Conservation (phyloP, 768 basidiomycete genomes). For the Lepiota brunneoincarnata region DNA sequence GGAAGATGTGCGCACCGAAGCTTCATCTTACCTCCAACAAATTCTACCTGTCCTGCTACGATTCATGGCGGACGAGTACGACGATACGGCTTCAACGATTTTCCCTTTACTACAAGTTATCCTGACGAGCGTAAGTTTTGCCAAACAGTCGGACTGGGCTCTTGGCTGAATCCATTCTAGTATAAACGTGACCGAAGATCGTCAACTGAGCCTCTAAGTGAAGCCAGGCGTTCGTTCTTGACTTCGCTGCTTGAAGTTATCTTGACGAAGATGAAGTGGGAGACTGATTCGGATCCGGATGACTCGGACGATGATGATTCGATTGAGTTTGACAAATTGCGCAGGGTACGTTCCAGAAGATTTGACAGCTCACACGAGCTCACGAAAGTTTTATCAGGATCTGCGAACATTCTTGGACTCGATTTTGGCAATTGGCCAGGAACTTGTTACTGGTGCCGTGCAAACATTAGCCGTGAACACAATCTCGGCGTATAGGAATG, state of each 20-base stretch:
- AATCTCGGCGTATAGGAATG: slow-evolving; percentile 64
- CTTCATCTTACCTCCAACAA: slow-evolving; percentile 58
- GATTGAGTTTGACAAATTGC: slow-evolving; percentile 77
- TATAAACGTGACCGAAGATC: slow-evolving; percentile 75
- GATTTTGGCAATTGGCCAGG: slow-evolving; percentile 79
- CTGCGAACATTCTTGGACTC: slow-evolving; percentile 85
- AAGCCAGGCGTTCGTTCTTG: slow-evolving; percentile 73
- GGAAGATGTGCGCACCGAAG: slow-evolving; percentile 62
- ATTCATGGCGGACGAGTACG: slow-evolving; percentile 87
- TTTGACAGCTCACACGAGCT: background rate
- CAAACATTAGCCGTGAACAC: slow-evolving; percentile 72
- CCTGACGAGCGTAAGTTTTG: slow-evolving; percentile 62
- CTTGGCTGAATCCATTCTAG: slow-evolving; percentile 35
- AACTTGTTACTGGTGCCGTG: slow-evolving; percentile 79
- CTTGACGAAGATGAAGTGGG: slow-evolving; percentile 90
- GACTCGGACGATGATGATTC: slow-evolving; percentile 89
- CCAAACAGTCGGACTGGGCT: background rate
- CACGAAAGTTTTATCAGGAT: slow-evolving; percentile 49
- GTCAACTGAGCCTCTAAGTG: slow-evolving; percentile 59
- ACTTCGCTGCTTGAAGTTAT: slow-evolving; percentile 73
- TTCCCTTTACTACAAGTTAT: slow-evolving; percentile 78
- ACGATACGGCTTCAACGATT: slow-evolving; percentile 84
- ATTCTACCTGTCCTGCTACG: slow-evolving; percentile 79
- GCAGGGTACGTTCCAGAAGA: slow-evolving; percentile 55
- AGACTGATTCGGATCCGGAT: slow-evolving; percentile 69